Evolutionary conservation across 306 rosid genomes (phyloP), one percentile per base, ranked within the genome.

Genomic region (Pachyrhizus erosus): DNA sequence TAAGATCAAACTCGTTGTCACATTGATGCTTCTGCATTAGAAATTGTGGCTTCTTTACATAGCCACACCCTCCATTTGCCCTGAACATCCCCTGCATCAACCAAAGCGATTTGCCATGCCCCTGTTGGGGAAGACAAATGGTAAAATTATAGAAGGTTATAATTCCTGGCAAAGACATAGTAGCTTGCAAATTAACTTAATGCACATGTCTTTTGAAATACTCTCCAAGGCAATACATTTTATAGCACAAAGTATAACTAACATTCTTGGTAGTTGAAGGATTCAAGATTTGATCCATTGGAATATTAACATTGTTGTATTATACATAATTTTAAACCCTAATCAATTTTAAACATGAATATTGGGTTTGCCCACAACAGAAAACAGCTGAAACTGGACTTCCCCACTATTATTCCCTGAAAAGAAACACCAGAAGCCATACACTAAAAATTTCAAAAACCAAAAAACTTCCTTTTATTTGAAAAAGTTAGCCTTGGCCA

Each of bases 21-120:
- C 71, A 21, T 49, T 89, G 80, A 74, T 86, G 85, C 70, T 81
- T 85, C 46, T 77, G 87, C 89, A 91, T 86, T 62, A 96, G 82
- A 83, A 89, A 84, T 62, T 84, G 87, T 34, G 99, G 99, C 75
- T 92, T 96, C 48, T 91, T 96, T 26, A 94, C 82, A 83, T 93
- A 94, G 78, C 99, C 99, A 80, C 96, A 93, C 40, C 89, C 98
- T 82, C 99, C 99, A 78, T 96, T 96, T 52, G 97, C 94, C 87
- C 87, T 88, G 82, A 93, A 96, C 99, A 96, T 96, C 69, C 99
- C 99, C 46, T 92, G 94, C 99, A 96, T 96, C 84, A 89, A 52
- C 98, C 98, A 89, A 2, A 91, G 92, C 21, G 87, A 78, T 87
- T 92, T 96, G 0, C 92, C 99, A 77, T 87, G 84, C 27, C 96